Evolutionary conservation across 257 asterid species (phyloP).

Genomic region (Przewalskia tangutica): DNA sequence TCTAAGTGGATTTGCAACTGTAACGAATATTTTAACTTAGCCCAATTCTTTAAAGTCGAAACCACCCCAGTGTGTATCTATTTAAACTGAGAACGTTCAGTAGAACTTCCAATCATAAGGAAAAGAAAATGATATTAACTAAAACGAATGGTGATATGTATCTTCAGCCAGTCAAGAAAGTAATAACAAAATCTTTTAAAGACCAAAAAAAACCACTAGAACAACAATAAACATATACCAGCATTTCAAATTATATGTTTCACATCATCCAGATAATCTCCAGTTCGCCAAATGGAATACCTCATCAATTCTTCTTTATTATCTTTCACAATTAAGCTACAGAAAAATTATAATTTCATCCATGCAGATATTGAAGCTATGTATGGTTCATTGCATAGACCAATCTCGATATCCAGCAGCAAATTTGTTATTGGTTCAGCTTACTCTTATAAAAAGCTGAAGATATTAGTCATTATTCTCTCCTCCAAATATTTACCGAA

Average conservation of each 20-base stretch:
- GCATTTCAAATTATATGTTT: background rate
- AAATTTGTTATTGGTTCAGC: background rate
- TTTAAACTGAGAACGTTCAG: background rate
- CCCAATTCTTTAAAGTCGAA: background rate
- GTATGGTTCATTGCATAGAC: background rate
- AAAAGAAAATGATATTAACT: background rate
- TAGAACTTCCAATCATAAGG: background rate
- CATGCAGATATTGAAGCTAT: background rate
- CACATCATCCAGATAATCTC: background rate
- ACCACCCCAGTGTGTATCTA: background rate
- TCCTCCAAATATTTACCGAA: background rate
- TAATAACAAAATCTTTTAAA: background rate
- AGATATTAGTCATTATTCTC: background rate
- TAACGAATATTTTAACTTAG: background rate
- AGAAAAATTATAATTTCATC: background rate
- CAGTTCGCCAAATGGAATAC: background rate
- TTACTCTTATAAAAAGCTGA: background rate
- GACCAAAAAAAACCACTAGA: background rate
- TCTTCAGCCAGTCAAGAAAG: constrained; percentile 2
- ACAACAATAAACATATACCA: background rate
- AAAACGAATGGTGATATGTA: background rate
- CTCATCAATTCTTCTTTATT: background rate
- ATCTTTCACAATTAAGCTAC: background rate
- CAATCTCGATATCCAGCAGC: background rate
- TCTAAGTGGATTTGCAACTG: background rate